These are phyloP conservation scores for Hylodesmum podocarpum DNA, from an alignment of 306 rosid species.

Conservation along the genomic window DNA sequence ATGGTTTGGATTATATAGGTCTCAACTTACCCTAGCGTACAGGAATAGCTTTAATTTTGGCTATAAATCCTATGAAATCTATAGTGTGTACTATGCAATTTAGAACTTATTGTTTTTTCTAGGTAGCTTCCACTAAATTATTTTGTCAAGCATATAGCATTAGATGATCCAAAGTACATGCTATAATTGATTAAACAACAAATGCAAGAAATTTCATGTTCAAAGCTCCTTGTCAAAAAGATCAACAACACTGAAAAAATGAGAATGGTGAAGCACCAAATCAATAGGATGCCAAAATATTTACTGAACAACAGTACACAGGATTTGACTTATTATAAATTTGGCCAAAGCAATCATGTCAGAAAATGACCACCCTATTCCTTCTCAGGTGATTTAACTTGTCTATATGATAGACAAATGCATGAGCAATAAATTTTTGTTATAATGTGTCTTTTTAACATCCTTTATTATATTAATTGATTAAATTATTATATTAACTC, in stretches of 20 bases:
- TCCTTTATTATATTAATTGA: background rate
- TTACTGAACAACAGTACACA: background rate
- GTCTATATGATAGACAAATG: background rate
- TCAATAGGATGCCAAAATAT: background rate
- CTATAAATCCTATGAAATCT: background rate
- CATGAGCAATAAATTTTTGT: background rate
- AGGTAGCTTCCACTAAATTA: background rate
- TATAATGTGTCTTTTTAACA: background rate
- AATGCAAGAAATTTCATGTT: background rate
- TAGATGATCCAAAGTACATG: background rate
- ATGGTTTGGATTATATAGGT: background rate
- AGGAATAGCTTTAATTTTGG: background rate
- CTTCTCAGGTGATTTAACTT: background rate
- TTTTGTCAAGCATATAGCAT: conserved; percentile 4
- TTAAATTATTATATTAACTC: background rate
- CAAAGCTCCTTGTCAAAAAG: background rate
- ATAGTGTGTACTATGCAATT: background rate
- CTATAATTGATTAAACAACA: background rate
- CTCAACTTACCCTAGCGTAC: background rate
- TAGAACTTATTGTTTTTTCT: background rate
- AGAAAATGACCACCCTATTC: background rate
- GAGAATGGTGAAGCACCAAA: background rate
- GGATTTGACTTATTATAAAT: conserved; percentile 15
- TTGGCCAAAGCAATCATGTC: background rate
- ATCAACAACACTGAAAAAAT: background rate